Conservation (phyloP, 208 protist species). For the Naegleria lovaniensis region DNA sequence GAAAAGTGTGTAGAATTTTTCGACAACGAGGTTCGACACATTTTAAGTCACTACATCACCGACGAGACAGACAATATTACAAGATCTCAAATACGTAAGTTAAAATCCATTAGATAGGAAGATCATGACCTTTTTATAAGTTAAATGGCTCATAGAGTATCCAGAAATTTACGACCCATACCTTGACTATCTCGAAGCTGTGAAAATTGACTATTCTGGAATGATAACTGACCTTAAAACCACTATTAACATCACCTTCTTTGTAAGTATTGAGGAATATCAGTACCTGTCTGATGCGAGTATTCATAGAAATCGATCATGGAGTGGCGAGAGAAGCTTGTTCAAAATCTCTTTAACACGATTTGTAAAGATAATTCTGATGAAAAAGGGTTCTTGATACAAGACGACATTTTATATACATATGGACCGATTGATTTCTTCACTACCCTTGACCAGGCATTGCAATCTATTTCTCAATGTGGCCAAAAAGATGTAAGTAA, state of each 20-base stretch:
- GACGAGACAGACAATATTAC: not conserved
- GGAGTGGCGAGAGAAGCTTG: not conserved
- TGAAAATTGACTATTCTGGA: not conserved
- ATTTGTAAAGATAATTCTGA: not conserved
- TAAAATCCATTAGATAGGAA: too few species aligned
- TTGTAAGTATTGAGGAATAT: not conserved
- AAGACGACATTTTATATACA: not conserved
- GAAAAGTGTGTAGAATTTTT: not conserved
- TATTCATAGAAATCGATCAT: not conserved
- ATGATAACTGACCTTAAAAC: not conserved
- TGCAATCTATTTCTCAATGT: not conserved
- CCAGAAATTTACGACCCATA: not conserved
- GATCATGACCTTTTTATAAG: too few species aligned
- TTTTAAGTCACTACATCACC: not conserved
- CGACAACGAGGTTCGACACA: not conserved
- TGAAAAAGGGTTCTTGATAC: not conserved
- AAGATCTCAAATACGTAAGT: not conserved
- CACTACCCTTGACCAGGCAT: not conserved
- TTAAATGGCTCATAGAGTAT: not conserved
- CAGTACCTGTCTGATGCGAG: not conserved
- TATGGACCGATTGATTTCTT: constrained; percentile 16
- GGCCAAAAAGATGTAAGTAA: not conserved
- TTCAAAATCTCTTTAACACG: not conserved
- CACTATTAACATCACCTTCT: not conserved
- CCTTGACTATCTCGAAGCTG: not conserved